phyloP scores from a whole-genome alignment of 257 asterid species.

The Rehmannia glutinosa region DNA sequence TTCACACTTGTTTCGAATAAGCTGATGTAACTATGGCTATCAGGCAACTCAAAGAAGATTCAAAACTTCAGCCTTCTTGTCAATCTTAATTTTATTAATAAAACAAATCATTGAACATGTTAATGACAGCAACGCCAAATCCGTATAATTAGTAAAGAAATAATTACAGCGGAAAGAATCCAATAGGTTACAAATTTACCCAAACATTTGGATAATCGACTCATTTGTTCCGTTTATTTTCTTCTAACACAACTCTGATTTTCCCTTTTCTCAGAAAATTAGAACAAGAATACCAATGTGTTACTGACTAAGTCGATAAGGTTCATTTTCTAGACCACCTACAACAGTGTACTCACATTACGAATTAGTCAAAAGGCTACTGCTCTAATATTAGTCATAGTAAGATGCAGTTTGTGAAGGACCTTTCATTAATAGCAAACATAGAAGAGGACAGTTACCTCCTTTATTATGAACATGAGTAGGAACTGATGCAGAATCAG shows the following conservation, averaged over 20 bases:
- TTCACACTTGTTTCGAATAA: not conserved
- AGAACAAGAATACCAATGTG: not conserved
- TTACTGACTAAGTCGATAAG: not conserved
- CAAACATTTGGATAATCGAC: not conserved
- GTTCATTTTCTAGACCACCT: too few species aligned
- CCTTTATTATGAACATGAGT: slow-evolving; percentile 46
- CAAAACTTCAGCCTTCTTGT: not conserved
- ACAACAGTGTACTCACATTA: too few species aligned
- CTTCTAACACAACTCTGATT: not conserved
- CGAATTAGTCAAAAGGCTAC: not conserved
- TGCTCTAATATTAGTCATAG: not conserved
- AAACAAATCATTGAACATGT: not conserved
- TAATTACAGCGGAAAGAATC: not conserved
- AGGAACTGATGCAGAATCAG: slow-evolving; percentile 42
- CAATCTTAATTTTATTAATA: not conserved
- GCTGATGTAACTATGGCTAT: not conserved
- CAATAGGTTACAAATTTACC: not conserved
- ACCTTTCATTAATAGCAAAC: slow-evolving; percentile 1
- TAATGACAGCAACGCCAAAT: not conserved
- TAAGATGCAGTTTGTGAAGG: not conserved
- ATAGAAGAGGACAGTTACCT: slow-evolving; percentile 34
- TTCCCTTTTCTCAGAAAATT: not conserved
- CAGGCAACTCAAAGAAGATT: not conserved
- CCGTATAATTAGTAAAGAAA: not conserved
- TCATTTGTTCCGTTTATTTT: not conserved